These are phyloP conservation scores for Xerocomus spinulosus DNA, from an alignment of 768 basidiomycete species.

Conservation along the genomic window DNA sequence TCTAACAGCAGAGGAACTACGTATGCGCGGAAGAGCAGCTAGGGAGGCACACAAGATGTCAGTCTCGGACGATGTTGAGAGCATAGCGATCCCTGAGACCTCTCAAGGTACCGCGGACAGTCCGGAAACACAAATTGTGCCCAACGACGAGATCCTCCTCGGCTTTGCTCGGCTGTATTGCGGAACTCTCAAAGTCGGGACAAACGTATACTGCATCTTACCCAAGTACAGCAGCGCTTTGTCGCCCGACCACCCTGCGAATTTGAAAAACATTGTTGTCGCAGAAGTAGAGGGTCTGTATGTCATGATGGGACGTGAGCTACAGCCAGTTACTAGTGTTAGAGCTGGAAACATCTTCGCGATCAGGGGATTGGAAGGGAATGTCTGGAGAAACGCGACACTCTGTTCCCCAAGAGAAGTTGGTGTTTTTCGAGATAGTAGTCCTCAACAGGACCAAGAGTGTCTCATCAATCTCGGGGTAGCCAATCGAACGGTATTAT, in stretches of 20 bases:
- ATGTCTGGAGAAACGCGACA: slow-evolving; percentile 87
- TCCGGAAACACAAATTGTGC: not conserved
- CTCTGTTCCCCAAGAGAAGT: slow-evolving; percentile 62
- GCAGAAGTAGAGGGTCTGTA: slow-evolving; percentile 76
- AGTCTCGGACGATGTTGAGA: slow-evolving; percentile 21
- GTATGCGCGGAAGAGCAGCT: slow-evolving; percentile 54
- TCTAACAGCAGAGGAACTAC: slow-evolving; percentile 81
- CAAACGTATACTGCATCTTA: slow-evolving; percentile 65
- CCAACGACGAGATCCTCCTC: slow-evolving; percentile 62
- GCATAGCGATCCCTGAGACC: slow-evolving; percentile 5
- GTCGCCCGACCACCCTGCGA: slow-evolving; percentile 60
- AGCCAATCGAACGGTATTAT: slow-evolving; percentile 55
- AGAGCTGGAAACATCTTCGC: slow-evolving; percentile 94
- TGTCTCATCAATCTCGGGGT: slow-evolving; percentile 80
- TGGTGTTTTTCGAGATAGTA: slow-evolving; percentile 36
- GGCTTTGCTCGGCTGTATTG: slow-evolving; percentile 95
- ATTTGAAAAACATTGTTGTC: slow-evolving; percentile 56
- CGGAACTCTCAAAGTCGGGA: slow-evolving; percentile 68
- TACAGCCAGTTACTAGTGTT: slow-evolving; percentile 79
- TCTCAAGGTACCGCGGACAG: not conserved
- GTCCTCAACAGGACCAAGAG: slow-evolving; percentile 35
- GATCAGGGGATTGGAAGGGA: slow-evolving; percentile 82
- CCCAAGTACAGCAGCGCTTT: slow-evolving; percentile 79
- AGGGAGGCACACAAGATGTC: slow-evolving; percentile 39
- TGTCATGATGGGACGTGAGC: slow-evolving; percentile 96